Percentiles rank a stretch among this genome's conserved stretches.
Evolutionary conservation across 1,139 yeast species (phyloP).

Genomic region (Saccharomyces hybrid): DNA sequence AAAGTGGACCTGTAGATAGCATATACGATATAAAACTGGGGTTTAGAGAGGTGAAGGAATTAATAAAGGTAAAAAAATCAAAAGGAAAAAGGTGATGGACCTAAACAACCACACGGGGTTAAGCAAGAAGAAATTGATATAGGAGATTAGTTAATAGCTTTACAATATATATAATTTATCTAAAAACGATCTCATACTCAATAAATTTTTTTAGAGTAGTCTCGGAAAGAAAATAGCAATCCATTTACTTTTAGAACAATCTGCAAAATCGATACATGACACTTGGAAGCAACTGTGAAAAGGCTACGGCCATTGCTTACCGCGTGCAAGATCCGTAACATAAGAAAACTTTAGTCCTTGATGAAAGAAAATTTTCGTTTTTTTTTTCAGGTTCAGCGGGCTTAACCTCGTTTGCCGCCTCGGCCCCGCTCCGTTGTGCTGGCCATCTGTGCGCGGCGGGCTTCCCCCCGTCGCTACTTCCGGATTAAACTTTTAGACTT

Average conservation of each 20-base stretch:
- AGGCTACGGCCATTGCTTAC: background rate
- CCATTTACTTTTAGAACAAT: background rate
- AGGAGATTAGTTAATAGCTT: background rate
- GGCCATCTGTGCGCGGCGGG: background rate
- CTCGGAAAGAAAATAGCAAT: background rate
- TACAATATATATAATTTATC: background rate
- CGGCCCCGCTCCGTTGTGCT: background rate
- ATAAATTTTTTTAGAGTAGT: background rate
- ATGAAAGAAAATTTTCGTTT: background rate
- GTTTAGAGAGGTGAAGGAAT: background rate
- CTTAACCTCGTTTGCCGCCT: background rate
- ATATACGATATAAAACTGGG: background rate
- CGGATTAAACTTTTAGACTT: background rate
- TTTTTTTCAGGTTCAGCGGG: background rate
- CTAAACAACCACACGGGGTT: background rate
- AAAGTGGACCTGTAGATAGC: background rate
- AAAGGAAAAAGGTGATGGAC: background rate
- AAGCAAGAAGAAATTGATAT: background rate
- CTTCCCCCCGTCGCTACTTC: background rate
- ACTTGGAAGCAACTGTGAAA: background rate
- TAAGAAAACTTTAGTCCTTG: background rate
- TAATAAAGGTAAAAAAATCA: background rate
- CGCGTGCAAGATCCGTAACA: background rate
- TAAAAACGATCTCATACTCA: background rate
- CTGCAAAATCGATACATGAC: background rate